Evolutionary conservation across 306 rosid species (phyloP).

Genomic region (Medicago ruthenica): DNA sequence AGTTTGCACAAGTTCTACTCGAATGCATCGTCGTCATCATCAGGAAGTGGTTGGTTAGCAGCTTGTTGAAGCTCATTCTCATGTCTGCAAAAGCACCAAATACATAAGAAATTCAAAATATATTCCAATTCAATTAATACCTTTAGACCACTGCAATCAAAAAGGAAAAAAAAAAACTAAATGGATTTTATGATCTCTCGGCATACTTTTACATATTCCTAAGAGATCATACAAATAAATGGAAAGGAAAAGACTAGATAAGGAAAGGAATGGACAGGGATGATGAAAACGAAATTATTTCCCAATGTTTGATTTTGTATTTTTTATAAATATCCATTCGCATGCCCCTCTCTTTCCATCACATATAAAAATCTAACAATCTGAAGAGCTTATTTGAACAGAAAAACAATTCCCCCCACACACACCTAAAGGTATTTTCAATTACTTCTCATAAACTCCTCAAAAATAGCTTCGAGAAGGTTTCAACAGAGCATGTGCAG

Average conservation of each 20-base stretch:
- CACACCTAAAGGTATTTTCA: background rate
- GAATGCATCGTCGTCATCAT: constrained; percentile 76
- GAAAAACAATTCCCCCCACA: background rate
- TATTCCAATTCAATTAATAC: background rate
- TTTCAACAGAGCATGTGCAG: background rate
- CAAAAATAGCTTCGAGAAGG: background rate
- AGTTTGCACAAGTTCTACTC: constrained; percentile 44
- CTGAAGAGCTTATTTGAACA: background rate
- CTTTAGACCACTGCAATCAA: background rate
- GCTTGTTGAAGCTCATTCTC: constrained; percentile 72
- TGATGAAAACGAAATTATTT: background rate
- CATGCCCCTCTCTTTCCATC: too few relatives aligned
- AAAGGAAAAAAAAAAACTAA: background rate
- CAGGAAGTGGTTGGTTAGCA: constrained; percentile 81
- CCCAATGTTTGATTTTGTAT: background rate
- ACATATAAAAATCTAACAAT: background rate
- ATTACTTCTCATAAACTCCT: background rate
- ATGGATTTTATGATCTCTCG: background rate
- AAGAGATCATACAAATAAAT: background rate
- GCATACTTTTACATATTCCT: background rate
- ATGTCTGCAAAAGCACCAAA: constrained; percentile 53
- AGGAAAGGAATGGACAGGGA: background rate
- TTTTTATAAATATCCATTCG: background rate
- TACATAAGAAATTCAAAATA: background rate
- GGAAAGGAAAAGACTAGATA: background rate